phyloP scores from a whole-genome alignment of 495 filamentous ascomycete species.

The Hypoxylon intermedium region DNA sequence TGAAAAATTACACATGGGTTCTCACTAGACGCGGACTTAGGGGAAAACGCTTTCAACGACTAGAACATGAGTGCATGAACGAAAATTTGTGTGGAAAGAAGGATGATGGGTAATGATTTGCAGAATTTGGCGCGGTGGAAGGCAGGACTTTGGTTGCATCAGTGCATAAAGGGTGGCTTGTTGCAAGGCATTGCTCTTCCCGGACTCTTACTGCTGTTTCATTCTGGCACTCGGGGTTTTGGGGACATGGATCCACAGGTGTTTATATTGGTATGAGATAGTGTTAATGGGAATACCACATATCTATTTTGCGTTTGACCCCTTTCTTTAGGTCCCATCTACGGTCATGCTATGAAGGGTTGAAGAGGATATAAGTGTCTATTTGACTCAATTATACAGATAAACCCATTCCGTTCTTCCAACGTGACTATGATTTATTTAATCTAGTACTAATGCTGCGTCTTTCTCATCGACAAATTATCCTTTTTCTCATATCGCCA shows the following conservation, averaged over 20 bases:
- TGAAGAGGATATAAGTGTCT: too few relatives aligned
- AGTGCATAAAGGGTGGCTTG: neutral
- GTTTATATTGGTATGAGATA: constrained; percentile 12
- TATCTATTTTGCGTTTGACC: constrained; percentile 5
- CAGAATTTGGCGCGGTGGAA: neutral
- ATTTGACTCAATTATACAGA: too few relatives aligned
- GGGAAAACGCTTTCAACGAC: neutral
- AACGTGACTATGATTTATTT: too few relatives aligned
- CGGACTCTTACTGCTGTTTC: neutral
- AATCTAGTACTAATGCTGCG: too few relatives aligned
- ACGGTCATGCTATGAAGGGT: too few relatives aligned
- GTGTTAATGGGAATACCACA: constrained; percentile 7
- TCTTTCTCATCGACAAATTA: too few relatives aligned
- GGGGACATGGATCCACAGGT: neutral
- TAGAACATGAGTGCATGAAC: constrained; percentile 5
- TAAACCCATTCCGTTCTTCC: too few relatives aligned
- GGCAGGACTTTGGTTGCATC: constrained; percentile 2
- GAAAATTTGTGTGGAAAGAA: neutral
- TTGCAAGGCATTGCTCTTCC: constrained; percentile 9
- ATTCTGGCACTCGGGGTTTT: neutral
- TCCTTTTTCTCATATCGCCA: too few relatives aligned
- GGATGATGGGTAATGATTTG: constrained; percentile 4
- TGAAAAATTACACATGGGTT: constrained; percentile 28
- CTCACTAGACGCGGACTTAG: constrained; percentile 12
- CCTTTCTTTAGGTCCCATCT: too few relatives aligned